Evolutionary conservation across 2,329 filamentous ascomycete genomes (phyloP).

Genomic region (Corinectria fuckeliana): DNA sequence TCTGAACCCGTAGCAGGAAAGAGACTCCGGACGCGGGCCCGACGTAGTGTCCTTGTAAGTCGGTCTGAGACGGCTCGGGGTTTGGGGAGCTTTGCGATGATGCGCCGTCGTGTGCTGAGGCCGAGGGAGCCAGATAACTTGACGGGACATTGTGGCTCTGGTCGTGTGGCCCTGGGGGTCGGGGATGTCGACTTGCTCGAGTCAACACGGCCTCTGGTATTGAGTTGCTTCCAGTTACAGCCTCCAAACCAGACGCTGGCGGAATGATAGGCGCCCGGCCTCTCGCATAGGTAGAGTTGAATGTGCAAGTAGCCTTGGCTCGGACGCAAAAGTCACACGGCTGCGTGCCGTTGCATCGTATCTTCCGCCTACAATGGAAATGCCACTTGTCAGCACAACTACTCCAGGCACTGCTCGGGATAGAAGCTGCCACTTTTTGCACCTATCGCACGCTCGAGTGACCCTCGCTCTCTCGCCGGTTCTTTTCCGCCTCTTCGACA

Average conservation of each 20-base stretch:
- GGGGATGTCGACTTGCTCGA: conserved; percentile 1
- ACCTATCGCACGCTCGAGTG: conserved; percentile 36
- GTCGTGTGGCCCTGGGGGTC: background rate
- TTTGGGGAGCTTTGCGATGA: conserved; percentile 37
- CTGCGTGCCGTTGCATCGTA: conserved; percentile 35
- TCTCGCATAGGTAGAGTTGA: conserved; percentile 35
- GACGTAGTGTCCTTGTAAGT: conserved; percentile 43
- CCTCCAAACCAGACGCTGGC: conserved; percentile 20
- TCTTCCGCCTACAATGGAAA: conserved; percentile 29
- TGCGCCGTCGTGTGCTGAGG: conserved; percentile 7
- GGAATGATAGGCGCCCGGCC: conserved; percentile 32
- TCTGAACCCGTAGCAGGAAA: conserved; percentile 41
- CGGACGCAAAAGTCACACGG: conserved; percentile 35
- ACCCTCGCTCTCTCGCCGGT: conserved; percentile 32
- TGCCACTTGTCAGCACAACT: conserved; percentile 15
- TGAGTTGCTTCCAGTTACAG: conserved; percentile 5
- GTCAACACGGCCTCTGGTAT: conserved; percentile 1
- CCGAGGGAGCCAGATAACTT: conserved; percentile 2
- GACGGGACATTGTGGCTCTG: conserved; percentile 19
- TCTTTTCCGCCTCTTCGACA: conserved; percentile 34
- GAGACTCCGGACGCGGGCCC: conserved; percentile 42
- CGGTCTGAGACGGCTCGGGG: conserved; percentile 40
- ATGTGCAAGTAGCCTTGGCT: conserved; percentile 30
- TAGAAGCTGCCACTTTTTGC: conserved; percentile 32
- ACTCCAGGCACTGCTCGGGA: background rate